These are phyloP conservation scores for Xylaria digitata DNA, from an alignment of 2,329 filamentous ascomycete species.

Conservation along the genomic window DNA sequence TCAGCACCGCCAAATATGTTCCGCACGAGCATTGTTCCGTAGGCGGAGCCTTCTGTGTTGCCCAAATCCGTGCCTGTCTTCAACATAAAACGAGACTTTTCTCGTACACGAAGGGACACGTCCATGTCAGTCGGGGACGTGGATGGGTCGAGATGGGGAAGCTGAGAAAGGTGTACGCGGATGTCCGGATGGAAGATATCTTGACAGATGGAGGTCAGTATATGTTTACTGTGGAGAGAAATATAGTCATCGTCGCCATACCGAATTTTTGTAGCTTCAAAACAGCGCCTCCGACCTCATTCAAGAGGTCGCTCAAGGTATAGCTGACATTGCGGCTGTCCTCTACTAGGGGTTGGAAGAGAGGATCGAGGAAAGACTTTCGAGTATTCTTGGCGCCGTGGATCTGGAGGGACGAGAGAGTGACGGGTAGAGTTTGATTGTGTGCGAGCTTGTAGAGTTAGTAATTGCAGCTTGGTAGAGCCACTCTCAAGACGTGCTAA, in stretches of 20 bases:
- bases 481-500: slow-evolving; percentile 52
- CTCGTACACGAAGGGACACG: slow-evolving; percentile 79
- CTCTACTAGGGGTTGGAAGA: slow-evolving; percentile 82
- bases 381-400: slow-evolving; percentile 88
- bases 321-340: slow-evolving; percentile 74
- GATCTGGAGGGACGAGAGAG: slow-evolving; percentile 85
- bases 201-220: slow-evolving; percentile 52
- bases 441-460: slow-evolving; percentile 70
- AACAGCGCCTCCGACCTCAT: slow-evolving; percentile 46
- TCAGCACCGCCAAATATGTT: slow-evolving; percentile 97
- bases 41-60: slow-evolving; percentile 93
- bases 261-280: slow-evolving; percentile 80
- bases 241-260: slow-evolving; percentile 54
- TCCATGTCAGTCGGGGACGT: slow-evolving; percentile 82
- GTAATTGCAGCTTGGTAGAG: slow-evolving; percentile 25
- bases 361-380: slow-evolving; percentile 80
- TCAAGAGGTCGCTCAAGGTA: slow-evolving; percentile 82
- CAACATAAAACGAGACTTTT: slow-evolving; percentile 84
- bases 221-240: neutral
- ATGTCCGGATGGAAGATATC: slow-evolving; percentile 90
- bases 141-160: slow-evolving; percentile 74
- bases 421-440: slow-evolving; percentile 88
- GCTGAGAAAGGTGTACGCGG: slow-evolving; percentile 82
- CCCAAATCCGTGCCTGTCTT: slow-evolving; percentile 96
- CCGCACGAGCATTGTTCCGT: slow-evolving; percentile 85